Base-by-base conservation (phyloP, 768 basidiomycete genomes). In the Mycena leptocephala region DNA sequence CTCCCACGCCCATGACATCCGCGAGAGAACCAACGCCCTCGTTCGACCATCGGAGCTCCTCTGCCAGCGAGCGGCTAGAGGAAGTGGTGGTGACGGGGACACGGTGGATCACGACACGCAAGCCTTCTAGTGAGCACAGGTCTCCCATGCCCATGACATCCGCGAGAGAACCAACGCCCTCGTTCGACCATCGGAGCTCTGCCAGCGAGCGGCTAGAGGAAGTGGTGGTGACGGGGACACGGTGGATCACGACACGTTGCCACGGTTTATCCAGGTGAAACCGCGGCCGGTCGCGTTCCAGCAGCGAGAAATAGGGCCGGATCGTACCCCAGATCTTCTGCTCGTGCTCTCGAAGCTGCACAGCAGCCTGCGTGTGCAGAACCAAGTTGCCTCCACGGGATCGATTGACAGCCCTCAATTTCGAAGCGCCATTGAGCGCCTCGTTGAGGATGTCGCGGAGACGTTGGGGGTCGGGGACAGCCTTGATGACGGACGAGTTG, bases 11-110 rank as follows among this genome's bases (percentile, higher is more conserved):
- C 28, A 51, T 66, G 8, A 68, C 66, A n/a, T 68, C 66, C 2
- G 51, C 33, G 13, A 37, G 51, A 2, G 51, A 6, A 6, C 48
- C 51, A 32, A 56, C 56, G 22, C 66, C 51, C 33, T 55, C 66
- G 20, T 68, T 68, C 3, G 66, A 68, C 66, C 66, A 68, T 10
- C 66, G 53, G n/a, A 68, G 66, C 35, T 68, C 66, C 35, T 68
- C 66, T 8, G 41, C 66, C 53, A 68, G 48, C 37, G 51, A 37
- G 1, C 66, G 66, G 51, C 13, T 53, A 16, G 32, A 22, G 24
- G 62, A 59, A 37, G 37, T 26, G 62, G 18, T 33, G 7, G n/a
- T n/a, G n/a, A n/a, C n/a, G n/a, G n/a, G n/a, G n/a, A n/a, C n/a
- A n/a, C n/a, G n/a, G n/a, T n/a, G n/a, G n/a, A n/a, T n/a, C n/a